Evolutionary conservation across 1,139 yeast species (phyloP).

Genomic region (Hyphopichia khmerensis): DNA sequence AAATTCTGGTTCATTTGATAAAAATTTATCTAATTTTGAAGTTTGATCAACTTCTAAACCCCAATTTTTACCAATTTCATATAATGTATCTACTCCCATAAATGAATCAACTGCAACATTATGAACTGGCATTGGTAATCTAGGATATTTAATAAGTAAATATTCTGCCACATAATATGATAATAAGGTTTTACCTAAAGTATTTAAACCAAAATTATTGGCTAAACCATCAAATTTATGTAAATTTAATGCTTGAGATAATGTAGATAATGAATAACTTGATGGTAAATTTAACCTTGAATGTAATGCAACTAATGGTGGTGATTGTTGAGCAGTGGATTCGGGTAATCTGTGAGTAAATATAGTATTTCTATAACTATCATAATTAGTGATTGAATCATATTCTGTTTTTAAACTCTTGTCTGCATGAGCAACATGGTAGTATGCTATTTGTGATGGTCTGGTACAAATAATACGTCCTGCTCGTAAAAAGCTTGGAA

Average conservation of each 20-base stretch:
- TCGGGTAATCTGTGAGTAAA: constrained; percentile 51
- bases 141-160: constrained; percentile 74
- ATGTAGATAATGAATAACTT: constrained; percentile 57
- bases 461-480: constrained; percentile 2
- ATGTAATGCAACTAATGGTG: constrained; percentile 78
- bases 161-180: constrained; percentile 76
- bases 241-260: constrained; percentile 74
- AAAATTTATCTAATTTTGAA: constrained; percentile 62
- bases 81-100: constrained; percentile 63
- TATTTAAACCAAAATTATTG: constrained; percentile 77
- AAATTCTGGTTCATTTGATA: constrained; percentile 68
- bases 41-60: constrained; percentile 80
- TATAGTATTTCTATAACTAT: constrained; percentile 40
- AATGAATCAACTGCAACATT: constrained; percentile 73
- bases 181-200: constrained; percentile 76
- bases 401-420: constrained; percentile 29
- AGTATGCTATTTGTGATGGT: constrained; percentile 7
- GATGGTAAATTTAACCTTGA: constrained; percentile 66
- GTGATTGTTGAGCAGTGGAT: constrained; percentile 55
- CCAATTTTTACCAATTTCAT: constrained; percentile 72
- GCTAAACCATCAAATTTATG: constrained; percentile 48
- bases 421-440: constrained; percentile 24
- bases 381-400: constrained; percentile 35
- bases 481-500: constrained; percentile 7
- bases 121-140: constrained; percentile 80